Evolutionary conservation across 2,329 filamentous ascomycete species (phyloP).

Genomic region (Delphinella strobiligena): DNA sequence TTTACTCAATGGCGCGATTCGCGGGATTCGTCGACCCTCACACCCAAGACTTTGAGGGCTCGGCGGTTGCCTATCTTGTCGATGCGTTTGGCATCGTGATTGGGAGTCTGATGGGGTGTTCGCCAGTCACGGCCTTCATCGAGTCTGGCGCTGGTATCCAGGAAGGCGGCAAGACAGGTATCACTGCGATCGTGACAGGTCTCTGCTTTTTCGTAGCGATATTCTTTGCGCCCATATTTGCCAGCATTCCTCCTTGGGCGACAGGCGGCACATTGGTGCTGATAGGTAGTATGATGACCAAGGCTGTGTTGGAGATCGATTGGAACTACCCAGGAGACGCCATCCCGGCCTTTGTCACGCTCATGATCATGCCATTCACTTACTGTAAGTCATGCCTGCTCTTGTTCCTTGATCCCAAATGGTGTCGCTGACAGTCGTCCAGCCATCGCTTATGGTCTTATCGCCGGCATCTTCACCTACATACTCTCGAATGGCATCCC

Average conservation of each 20-base stretch:
- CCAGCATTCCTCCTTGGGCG: slow-evolving; percentile 79
- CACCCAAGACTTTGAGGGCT: slow-evolving; percentile 80
- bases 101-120: slow-evolving; percentile 62
- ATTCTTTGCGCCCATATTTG: slow-evolving; percentile 85
- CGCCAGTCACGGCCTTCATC: slow-evolving; percentile 77
- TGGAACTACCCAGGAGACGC: slow-evolving; percentile 79
- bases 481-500: slow-evolving; percentile 61
- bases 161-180: slow-evolving; percentile 71
- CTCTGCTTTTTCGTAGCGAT: slow-evolving; percentile 77
- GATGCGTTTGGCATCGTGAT: slow-evolving; percentile 74
- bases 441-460: slow-evolving; percentile 70
- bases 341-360: slow-evolving; percentile 72
- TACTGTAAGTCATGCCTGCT: slow-evolving; percentile 38
- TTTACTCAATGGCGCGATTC: slow-evolving; percentile 84
- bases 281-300: slow-evolving; percentile 79
- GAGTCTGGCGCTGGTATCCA: slow-evolving; percentile 85
- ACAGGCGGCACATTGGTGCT: slow-evolving; percentile 81
- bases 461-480: slow-evolving; percentile 67
- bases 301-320: slow-evolving; percentile 70
- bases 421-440: slow-evolving; percentile 39
- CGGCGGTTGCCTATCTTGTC: slow-evolving; percentile 69
- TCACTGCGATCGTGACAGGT: slow-evolving; percentile 70
- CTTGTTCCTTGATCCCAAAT: slow-evolving; percentile 42
- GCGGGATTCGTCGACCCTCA: slow-evolving; percentile 67
- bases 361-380: slow-evolving; percentile 79